Evolutionary conservation across 192 early-diverging fungal species (phyloP).

Genomic region (Coemansia guatemalensis): DNA sequence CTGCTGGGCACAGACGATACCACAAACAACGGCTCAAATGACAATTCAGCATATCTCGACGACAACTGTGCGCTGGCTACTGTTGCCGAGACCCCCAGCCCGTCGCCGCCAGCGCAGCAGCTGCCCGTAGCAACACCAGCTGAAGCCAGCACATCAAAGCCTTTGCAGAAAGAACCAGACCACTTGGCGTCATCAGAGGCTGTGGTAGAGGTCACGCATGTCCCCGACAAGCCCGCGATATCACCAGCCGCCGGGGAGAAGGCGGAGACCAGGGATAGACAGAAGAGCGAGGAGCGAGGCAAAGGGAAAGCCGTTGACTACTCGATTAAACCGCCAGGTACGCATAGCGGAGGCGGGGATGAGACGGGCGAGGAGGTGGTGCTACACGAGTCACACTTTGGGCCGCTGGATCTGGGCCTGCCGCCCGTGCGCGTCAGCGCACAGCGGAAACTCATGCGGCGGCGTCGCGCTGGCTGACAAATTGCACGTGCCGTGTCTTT

Average conservation of each 20-base stretch:
- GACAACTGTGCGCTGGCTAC: neutral
- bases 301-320: conserved; percentile 39
- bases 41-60: neutral
- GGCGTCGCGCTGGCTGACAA: conserved; percentile 14
- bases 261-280: conserved; percentile 2
- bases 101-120: neutral
- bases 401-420: conserved; percentile 47
- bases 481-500: neutral
- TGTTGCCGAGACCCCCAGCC: neutral
- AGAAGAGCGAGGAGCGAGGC: conserved; percentile 10
- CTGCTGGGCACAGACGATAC: conserved; percentile 28
- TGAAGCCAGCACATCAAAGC: neutral
- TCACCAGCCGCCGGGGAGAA: neutral
- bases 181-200: neutral
- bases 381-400: conserved; percentile 43
- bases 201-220: neutral
- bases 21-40: neutral
- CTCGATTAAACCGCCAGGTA: neutral
- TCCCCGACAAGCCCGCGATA: neutral
- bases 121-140: neutral
- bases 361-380: conserved; percentile 10
- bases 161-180: neutral
- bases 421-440: conserved; percentile 49
- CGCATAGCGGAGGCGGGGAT: neutral
- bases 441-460: conserved; percentile 44